Percentiles rank a stretch among this genome's conserved stretches.
Conservation (phyloP, 2,329 filamentous ascomycete species). For the Xylaria sp. region DNA sequence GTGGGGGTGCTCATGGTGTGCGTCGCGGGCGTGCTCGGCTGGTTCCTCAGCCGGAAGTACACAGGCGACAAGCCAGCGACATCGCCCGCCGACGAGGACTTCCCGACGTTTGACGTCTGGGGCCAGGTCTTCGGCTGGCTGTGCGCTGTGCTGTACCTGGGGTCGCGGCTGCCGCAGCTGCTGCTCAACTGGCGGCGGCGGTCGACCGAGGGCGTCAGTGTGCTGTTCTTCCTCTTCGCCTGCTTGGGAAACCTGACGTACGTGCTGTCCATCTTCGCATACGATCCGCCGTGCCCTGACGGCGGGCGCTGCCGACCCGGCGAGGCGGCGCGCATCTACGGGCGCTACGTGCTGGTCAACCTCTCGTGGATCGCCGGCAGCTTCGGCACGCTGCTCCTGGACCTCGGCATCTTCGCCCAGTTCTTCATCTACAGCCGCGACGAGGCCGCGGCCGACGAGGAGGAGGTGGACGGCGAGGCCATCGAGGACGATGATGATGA, state of each 20-base stretch:
- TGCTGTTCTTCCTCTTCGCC: conserved; percentile 96
- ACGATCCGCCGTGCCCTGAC: conserved; percentile 70
- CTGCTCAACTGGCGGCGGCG: conserved; percentile 91
- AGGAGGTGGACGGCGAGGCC: conserved; percentile 34
- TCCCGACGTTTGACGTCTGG: conserved; percentile 69
- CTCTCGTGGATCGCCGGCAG: conserved; percentile 89
- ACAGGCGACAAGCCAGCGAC: conserved; percentile 39
- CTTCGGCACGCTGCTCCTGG: conserved; percentile 81
- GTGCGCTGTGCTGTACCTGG: conserved; percentile 86
- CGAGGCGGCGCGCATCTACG: conserved; percentile 71
- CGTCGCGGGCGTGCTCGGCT: conserved; percentile 79
- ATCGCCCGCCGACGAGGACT: conserved; percentile 46
- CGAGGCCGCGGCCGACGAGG: conserved; percentile 37
- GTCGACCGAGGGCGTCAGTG: conserved; percentile 88
- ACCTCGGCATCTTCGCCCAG: conserved; percentile 85
- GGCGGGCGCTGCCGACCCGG: conserved; percentile 60
- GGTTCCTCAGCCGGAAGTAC: conserved; percentile 70
- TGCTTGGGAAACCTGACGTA: conserved; percentile 95
- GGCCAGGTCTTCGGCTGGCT: conserved; percentile 95
- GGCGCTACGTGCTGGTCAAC: conserved; percentile 84
- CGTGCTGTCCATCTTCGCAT: conserved; percentile 88
- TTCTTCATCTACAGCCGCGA: conserved; percentile 79
- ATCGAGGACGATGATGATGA: conserved; percentile 39
- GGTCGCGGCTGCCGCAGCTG: conserved; percentile 85
- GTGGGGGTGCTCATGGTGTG: conserved; percentile 80